A percentile compares a stretch with the other conserved stretches of the same genome.
Evolutionary conservation across 2,329 filamentous ascomycete species (phyloP).

Genomic region (Ophiostoma triangulosporum): DNA sequence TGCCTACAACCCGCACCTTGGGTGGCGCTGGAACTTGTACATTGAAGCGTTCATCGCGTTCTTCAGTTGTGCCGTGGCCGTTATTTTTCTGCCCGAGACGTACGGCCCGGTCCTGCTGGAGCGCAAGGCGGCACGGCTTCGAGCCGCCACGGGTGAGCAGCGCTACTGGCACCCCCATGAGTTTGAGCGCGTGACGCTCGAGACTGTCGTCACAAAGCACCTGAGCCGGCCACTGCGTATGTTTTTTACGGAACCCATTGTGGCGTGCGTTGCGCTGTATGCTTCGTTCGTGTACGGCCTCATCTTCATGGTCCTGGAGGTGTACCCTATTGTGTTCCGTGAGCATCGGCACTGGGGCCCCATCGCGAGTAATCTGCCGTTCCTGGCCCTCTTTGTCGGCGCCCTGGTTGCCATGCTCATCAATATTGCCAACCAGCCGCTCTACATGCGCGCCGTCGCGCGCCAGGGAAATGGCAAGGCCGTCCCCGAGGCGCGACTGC

Average conservation of each 20-base stretch:
- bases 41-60: conserved; percentile 17
- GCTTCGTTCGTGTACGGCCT: conserved; percentile 43
- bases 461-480: conserved; percentile 19
- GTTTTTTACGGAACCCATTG: conserved; percentile 43
- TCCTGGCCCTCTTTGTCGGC: conserved; percentile 34
- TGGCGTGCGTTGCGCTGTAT: conserved; percentile 29
- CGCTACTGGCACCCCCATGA: conserved; percentile 34
- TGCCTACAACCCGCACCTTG: conserved; percentile 13
- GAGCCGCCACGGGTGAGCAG: conserved; percentile 23
- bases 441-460: conserved; percentile 33
- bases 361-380: conserved; percentile 48
- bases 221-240: conserved; percentile 49
- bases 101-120: conserved; percentile 34
- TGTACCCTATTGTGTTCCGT: conserved; percentile 38
- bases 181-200: conserved; percentile 36
- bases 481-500: conserved; percentile 27
- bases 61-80: conserved; percentile 13
- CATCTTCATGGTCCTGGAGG: conserved; percentile 42
- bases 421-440: conserved; percentile 25
- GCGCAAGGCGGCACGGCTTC: conserved; percentile 37
- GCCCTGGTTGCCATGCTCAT: conserved; percentile 41
- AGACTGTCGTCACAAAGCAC: conserved; percentile 49
- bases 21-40: conserved; percentile 20
- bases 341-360: conserved; percentile 37
- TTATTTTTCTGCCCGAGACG: conserved; percentile 19